Evolutionary conservation across 108 stramenopile species (phyloP), one percentile per base, ranked within the genome.

Genomic region (Epithemia pelagica): DNA sequence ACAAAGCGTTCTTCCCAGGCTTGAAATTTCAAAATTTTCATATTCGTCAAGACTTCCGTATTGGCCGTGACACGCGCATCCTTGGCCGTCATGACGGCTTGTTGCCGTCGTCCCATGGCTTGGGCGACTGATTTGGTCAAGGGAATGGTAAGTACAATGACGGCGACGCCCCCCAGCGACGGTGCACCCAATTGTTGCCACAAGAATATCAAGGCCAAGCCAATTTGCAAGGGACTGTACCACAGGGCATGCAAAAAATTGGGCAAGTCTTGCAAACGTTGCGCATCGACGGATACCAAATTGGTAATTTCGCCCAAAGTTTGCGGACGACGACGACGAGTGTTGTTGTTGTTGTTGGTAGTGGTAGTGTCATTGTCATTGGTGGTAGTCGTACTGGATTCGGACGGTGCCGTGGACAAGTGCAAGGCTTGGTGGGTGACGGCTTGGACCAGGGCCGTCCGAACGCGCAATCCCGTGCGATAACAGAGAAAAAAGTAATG

Each of bases 401-500:
- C 92, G 32, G 69, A 71, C n/a, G n/a, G n/a, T n/a, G n/a, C n/a
- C 10, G 83, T 55, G 26, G 79, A 72, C 25, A 96, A 67, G 0
- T 84, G 65, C 30, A 99, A 66, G 1, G 95, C 83, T 70, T 97
- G 96, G 52, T 78, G 63, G 74, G 90, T 97, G 24, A 97, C 90
- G 7, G 88, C 76, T 28, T 86, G 71, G 25, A 95, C 82, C 0
- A 96, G 71, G 7, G 91, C 81, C 1, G 93, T 84, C 23, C 95
- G 87, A 30, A 94, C 78, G 27, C 78, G 77, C 52, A 96, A 79
- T 3, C 96, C 98, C n/a, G 77, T 78, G 5, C 79, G 74, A 79
- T 92, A 96, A 31, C 95, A 95, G 46, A 86, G 72, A 74, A 83
- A 92, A 74, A 97, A 99, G 78, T 98, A 98, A 67, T 97, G 95